phyloP scores from a whole-genome alignment of 345 rosid species.

The Iberis pinnata region DNA sequence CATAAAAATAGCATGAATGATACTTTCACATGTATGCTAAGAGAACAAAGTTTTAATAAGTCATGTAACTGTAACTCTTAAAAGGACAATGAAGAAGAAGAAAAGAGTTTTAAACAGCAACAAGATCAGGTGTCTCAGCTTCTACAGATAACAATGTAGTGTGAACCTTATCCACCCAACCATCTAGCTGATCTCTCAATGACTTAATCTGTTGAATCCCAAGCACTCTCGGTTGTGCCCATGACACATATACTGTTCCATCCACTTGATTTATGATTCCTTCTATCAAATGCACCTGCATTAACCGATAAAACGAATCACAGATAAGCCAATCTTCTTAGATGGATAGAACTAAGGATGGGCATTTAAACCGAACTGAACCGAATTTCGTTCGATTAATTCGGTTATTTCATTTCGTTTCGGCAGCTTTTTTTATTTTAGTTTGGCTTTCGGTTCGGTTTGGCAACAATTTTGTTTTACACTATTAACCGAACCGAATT shows the following conservation, averaged over 20 bases:
- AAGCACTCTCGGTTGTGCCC: conserved; percentile 98
- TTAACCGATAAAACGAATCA: too few relatives aligned
- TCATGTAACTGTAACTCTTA: conserved; percentile 17
- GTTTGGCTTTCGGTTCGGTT: too few relatives aligned
- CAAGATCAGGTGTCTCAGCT: conserved; percentile 96
- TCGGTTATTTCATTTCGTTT: too few relatives aligned
- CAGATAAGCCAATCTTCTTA: too few relatives aligned
- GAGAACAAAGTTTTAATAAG: conserved; percentile 27
- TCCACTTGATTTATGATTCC: conserved; percentile 93
- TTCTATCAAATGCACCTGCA: conserved; percentile 92
- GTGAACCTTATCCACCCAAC: conserved; percentile 80
- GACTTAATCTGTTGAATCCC: conserved; percentile 86
- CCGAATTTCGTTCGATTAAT: too few relatives aligned
- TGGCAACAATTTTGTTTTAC: too few relatives aligned
- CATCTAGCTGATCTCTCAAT: conserved; percentile 72
- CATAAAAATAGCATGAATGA: too few relatives aligned
- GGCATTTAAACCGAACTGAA: too few relatives aligned
- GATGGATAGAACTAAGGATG: background rate
- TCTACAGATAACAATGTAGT: conserved; percentile 70
- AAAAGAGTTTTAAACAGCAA: conserved; percentile 43
- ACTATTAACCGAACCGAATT: too few relatives aligned
- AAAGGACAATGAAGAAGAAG: background rate
- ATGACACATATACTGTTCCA: conserved; percentile 79
- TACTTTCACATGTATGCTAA: too few relatives aligned
- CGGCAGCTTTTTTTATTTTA: too few relatives aligned